Evolutionary conservation across 345 rosid species (phyloP).

Genomic region (Aquilaria yunnanensis): DNA sequence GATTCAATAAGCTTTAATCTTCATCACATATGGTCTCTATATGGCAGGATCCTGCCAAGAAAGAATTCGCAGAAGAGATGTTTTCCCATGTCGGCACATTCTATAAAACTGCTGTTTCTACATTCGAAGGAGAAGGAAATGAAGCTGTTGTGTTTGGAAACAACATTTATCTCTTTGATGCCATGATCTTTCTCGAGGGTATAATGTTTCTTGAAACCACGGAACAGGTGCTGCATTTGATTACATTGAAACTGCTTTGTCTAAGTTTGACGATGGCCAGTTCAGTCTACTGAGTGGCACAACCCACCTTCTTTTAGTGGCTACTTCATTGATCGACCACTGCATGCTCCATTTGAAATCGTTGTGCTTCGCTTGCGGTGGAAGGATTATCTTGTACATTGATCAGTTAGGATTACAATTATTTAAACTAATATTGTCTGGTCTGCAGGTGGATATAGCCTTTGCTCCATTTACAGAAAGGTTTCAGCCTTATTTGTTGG

Average conservation of each 20-base stretch:
- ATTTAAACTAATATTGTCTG: not conserved
- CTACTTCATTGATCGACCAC: not conserved
- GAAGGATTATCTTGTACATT: too few relatives aligned
- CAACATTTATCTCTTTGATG: not conserved
- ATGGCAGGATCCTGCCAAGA: slow-evolving; percentile 60
- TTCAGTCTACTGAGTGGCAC: slow-evolving; percentile 49
- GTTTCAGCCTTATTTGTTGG: slow-evolving; percentile 35
- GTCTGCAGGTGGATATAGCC: slow-evolving; percentile 64
- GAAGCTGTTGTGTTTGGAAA: slow-evolving; percentile 30
- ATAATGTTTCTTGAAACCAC: not conserved
- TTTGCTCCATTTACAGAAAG: slow-evolving; percentile 77
- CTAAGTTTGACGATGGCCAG: slow-evolving; percentile 62
- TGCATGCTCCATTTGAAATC: too few relatives aligned
- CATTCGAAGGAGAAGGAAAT: slow-evolving; percentile 51
- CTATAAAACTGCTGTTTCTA: slow-evolving; percentile 25
- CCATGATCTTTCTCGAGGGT: not conserved
- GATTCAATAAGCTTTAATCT: slow-evolving; percentile 3
- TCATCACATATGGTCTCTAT: not conserved
- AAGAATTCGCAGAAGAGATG: slow-evolving; percentile 63
- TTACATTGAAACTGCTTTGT: slow-evolving; percentile 59
- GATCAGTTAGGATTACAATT: not conserved
- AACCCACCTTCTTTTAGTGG: too few relatives aligned
- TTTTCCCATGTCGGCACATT: slow-evolving; percentile 46
- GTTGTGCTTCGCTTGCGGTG: too few relatives aligned
- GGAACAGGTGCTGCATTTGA: slow-evolving; percentile 56